phyloP scores from a whole-genome alignment of 2,329 filamentous ascomycete species.

The Incumbomyces lentus region DNA sequence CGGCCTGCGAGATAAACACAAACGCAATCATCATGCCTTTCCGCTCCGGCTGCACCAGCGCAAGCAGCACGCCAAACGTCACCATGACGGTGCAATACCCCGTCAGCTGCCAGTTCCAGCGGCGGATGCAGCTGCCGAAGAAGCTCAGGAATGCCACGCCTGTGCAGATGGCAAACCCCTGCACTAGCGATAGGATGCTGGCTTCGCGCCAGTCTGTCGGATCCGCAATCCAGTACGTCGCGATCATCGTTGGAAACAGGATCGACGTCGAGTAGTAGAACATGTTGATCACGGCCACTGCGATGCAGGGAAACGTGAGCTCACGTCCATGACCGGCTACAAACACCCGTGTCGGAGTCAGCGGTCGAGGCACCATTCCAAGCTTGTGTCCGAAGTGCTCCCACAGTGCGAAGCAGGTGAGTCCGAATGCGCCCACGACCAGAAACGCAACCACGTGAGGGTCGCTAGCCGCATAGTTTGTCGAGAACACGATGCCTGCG shows the following conservation, averaged over 20 bases:
- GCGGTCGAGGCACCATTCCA: conserved; percentile 25
- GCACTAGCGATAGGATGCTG: conserved; percentile 32
- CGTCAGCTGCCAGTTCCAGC: conserved; percentile 40
- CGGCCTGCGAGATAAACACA: conserved; percentile 30
- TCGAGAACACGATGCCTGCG: conserved; percentile 33
- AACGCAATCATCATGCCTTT: conserved; percentile 40
- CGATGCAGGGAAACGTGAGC: conserved; percentile 38
- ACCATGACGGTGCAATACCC: conserved; percentile 38
- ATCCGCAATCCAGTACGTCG: conserved; percentile 33
- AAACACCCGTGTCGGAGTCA: conserved; percentile 39
- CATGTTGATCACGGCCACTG: conserved; percentile 40
- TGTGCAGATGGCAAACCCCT: conserved; percentile 36
- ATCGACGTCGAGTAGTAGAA: conserved; percentile 42
- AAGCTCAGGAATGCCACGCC: conserved; percentile 32
- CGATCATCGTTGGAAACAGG: conserved; percentile 40
- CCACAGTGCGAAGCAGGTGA: conserved; percentile 31
- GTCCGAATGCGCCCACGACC: conserved; percentile 26
- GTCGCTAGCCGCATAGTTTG: conserved; percentile 27
- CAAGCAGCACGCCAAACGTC: conserved; percentile 37
- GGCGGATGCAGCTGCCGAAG: conserved; percentile 34
- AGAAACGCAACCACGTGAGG: conserved; percentile 30
- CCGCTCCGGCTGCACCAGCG: conserved; percentile 33
- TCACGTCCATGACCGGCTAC: conserved; percentile 36
- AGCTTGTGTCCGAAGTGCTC: conserved; percentile 27
- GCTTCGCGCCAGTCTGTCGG: conserved; percentile 27